A percentile compares a stretch with the other conserved stretches of the same genome.
phyloP scores from a whole-genome alignment of 306 rosid species.

The Cucurbita pepo region DNA sequence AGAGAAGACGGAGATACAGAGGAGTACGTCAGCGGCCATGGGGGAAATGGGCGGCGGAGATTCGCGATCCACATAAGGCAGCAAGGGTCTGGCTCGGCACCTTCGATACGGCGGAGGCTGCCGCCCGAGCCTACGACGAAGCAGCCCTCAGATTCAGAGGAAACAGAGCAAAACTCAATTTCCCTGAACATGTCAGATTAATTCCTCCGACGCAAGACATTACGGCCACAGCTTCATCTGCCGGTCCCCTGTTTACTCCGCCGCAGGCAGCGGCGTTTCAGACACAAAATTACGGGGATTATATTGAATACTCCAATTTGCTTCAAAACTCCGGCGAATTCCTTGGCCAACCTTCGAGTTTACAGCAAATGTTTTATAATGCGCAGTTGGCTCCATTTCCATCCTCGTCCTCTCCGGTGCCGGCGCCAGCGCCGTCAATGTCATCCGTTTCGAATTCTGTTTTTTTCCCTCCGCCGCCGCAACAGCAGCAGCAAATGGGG shows the following conservation, averaged over 20 bases:
- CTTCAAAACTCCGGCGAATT: slow-evolving; percentile 40
- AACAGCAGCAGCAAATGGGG: slow-evolving; percentile 27
- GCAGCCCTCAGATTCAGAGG: slow-evolving; percentile 91
- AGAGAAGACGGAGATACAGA: slow-evolving; percentile 58
- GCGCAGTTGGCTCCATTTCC: slow-evolving; percentile 37
- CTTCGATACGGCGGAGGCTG: slow-evolving; percentile 88
- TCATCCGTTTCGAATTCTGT: slow-evolving; percentile 26
- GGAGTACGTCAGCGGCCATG: slow-evolving; percentile 96
- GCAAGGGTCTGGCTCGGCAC: slow-evolving; percentile 98
- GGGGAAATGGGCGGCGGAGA: slow-evolving; percentile 99
- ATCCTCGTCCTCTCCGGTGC: slow-evolving; percentile 11
- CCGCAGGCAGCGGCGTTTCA: slow-evolving; percentile 4
- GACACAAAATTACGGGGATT: slow-evolving; percentile 27
- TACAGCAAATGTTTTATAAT: slow-evolving; percentile 42
- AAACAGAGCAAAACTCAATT: slow-evolving; percentile 83
- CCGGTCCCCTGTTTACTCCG: neutral
- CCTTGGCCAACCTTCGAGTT: slow-evolving; percentile 25
- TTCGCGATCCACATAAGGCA: slow-evolving; percentile 88
- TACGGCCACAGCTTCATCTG: neutral
- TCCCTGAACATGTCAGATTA: slow-evolving; percentile 66
- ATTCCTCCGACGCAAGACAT: slow-evolving; percentile 12
- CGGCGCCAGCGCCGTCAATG: slow-evolving; percentile 15
- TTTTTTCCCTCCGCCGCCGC: slow-evolving; percentile 32
- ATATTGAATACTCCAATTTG: slow-evolving; percentile 53
- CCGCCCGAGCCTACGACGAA: slow-evolving; percentile 86